Base-by-base conservation (phyloP, 2,329 filamentous ascomycete genomes). In the Talaromyces atroroseus region DNA sequence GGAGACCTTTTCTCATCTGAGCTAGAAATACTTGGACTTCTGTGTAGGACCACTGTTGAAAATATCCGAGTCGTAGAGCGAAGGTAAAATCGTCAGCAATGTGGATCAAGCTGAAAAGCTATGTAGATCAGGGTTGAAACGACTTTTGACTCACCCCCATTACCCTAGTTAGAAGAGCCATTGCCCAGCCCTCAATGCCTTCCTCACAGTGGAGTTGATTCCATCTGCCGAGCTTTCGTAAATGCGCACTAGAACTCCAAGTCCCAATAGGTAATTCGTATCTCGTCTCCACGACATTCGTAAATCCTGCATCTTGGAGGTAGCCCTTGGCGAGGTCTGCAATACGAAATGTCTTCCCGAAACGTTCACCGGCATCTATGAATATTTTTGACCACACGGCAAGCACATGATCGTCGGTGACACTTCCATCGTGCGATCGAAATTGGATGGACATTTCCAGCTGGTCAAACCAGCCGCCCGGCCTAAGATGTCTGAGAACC, bases 281-380 rank as follows among this genome's bases (percentile, higher is more conserved):
- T 46, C 36, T 52, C 7, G 47, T 51, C 36, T 80, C 76, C 0
- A 68, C 68, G 0, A 83, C 74, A 50, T 80, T 75, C 14, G 72
- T 66, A 57, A 83, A 83, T 0, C 81, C 81, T 0, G 75, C 79
- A 2, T 77, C 75, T 6, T 69, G 66, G 56, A 82, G 70, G 52
- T 74, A 74, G 32, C 68, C 64, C 56, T 69, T 68, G 18, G 72
- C 66, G n/a, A 67, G 59, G 16, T 65, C 50, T 40, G 66, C 67
- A 16, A 71, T 56, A 36, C 64, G 61, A 32, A 67, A 53, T 5
- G 48, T 51, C 55, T 66, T 67, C 44, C 65, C 66, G 32, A 64
- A 64, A 21, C 57, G 54, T 42, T 54, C 56, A 26, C 62, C 60
- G 7, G 64, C 63, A 49, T 62, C 57, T 48, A 56, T 57, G 21